Base-by-base conservation (phyloP, 352 stramenopile species). In the Aphanomyces euteiches region DNA sequence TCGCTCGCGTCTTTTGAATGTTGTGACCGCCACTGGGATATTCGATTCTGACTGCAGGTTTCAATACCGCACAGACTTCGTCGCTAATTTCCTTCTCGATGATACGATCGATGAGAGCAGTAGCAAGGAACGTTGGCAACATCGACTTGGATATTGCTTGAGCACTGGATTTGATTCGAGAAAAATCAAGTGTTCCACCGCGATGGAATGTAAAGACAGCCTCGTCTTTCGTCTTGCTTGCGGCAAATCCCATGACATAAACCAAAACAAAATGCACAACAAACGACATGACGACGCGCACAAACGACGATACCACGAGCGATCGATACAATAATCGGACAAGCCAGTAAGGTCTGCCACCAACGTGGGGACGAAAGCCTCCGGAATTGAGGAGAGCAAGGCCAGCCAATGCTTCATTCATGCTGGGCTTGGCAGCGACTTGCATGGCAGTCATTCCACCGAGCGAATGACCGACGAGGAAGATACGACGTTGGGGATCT, bases 391-490 rank as follows among this genome's bases (percentile, higher is more conserved):
- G 73, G 3, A 89, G 73, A 7, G 79, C 79, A 8, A 89, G 67
- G 0, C 81, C 83, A 7, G 77, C 77, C 28, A 90, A 38, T 47
- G 75, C 59, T 28, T 28, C 28, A 28, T 28, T 37, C 78, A 56
- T 0, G 17, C 10, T 17, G 84, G 80, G 8, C 82, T 74, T 1
- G 19, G 74, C 80, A 0, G 81, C 79, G 38, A 92, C 68, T 38
- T 84, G 75, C 8, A 89, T 67, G 0, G 74, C 77, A 6, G 80
- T 74, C 57, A 90, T 80, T 21, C 79, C 80, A 6, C 84, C 80
- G 40, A 90, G 87, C 41, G 84, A 91, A 53, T 90, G 82, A 1
- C 84, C 82, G 2, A 67, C 60, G 47, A 90, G 58, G 15, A 90
- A 67, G 53, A 90, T 82, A 15, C 87, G 12, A 17, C 7, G 75